phyloP scores from a whole-genome alignment of 257 asterid genomes.

The Pogostemon cablin region DNA sequence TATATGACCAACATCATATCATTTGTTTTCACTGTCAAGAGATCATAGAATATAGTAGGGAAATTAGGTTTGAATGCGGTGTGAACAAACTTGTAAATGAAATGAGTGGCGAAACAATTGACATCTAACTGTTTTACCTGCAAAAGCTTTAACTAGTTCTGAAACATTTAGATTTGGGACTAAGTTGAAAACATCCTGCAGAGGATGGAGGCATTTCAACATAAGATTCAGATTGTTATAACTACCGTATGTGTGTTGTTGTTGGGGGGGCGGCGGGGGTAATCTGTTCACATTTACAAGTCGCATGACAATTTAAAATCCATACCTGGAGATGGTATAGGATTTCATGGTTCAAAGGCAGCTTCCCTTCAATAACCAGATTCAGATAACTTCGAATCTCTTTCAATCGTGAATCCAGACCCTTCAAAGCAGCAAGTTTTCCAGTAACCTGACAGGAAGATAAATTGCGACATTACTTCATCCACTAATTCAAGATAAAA shows the following conservation, averaged over 20 bases:
- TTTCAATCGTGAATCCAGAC: slow-evolving; percentile 88
- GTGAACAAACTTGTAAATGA: neutral
- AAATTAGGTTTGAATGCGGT: neutral
- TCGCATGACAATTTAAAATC: neutral
- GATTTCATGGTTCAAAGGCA: slow-evolving; percentile 94
- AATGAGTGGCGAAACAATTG: neutral
- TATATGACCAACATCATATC: slow-evolving; percentile 97
- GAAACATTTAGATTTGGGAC: slow-evolving; percentile 88
- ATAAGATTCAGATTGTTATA: neutral
- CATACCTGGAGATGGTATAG: slow-evolving; percentile 92
- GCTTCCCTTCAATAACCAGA: slow-evolving; percentile 83
- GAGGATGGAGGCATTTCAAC: slow-evolving; percentile 28
- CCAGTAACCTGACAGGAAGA: slow-evolving; percentile 73
- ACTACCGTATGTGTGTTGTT: no score
- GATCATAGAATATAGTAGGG: slow-evolving; percentile 11
- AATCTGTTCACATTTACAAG: neutral
- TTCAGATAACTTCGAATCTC: slow-evolving; percentile 86
- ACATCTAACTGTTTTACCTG: slow-evolving; percentile 52
- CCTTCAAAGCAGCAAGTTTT: slow-evolving; percentile 91
- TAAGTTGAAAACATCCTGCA: slow-evolving; percentile 88
- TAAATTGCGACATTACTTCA: slow-evolving; percentile 10
- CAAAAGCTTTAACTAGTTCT: slow-evolving; percentile 79
- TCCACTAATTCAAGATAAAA: slow-evolving; percentile 28
- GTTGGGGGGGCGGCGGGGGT: no score
- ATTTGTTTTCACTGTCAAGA: slow-evolving; percentile 80